Conservation (phyloP, 73 alveolate species). For the Blepharisma stoltei region DNA sequence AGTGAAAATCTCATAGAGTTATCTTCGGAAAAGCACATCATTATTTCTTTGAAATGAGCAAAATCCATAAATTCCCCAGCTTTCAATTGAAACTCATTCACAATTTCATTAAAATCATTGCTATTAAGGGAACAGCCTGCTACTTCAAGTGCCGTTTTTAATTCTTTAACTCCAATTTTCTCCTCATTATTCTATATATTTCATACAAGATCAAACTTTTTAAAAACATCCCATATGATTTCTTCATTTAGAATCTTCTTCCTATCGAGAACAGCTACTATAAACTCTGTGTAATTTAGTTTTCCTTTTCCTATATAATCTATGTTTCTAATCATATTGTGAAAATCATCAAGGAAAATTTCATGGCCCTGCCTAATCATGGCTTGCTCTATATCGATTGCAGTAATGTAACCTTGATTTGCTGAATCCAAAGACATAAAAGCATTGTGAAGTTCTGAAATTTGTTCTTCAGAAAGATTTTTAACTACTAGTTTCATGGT, state of each 20-base stretch:
- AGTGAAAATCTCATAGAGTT: too few species aligned
- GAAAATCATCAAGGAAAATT: background rate
- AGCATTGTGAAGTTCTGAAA: constrained; percentile 13
- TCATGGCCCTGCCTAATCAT: constrained; percentile 16
- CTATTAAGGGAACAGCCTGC: background rate
- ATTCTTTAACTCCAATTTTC: background rate
- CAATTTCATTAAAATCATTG: background rate
- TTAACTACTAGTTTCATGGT: background rate
- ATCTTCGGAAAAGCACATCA: constrained; percentile 23
- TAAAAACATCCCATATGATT: constrained; percentile 31
- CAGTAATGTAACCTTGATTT: constrained; percentile 19
- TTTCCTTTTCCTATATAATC: constrained; percentile 27
- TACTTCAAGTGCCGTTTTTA: background rate
- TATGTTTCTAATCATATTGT: background rate
- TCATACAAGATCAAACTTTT: constrained; percentile 21
- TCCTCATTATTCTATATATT: background rate
- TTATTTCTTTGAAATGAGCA: background rate
- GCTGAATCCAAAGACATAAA: background rate
- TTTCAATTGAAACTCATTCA: background rate
- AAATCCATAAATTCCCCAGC: background rate
- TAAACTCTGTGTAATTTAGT: constrained; percentile 43
- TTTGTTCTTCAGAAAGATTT: constrained; percentile 32
- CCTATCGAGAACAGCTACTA: constrained; percentile 39
- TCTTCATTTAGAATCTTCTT: constrained; percentile 33
- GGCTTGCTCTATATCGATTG: constrained; percentile 6